Conservation (phyloP, 2,329 filamentous ascomycete genomes). For the Xylaria sp. region DNA sequence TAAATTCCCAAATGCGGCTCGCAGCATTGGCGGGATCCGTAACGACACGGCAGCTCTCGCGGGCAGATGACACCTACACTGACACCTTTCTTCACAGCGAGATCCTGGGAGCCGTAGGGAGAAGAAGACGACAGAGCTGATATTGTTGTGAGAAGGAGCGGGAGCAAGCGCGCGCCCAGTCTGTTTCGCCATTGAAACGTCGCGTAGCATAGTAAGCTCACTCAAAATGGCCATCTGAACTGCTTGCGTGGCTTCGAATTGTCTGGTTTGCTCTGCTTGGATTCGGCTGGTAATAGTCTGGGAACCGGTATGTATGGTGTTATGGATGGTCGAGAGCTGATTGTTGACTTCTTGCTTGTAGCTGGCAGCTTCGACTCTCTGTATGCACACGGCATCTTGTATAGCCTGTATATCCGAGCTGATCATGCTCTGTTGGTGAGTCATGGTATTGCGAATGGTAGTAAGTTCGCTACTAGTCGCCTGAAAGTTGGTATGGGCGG, state of each 20-base stretch:
- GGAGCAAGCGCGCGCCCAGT: not conserved
- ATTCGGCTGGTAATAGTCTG: not conserved
- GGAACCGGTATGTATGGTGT: slow-evolving; percentile 1
- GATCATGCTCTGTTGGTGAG: not conserved
- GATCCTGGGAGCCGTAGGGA: slow-evolving; percentile 10
- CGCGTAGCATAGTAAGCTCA: not conserved
- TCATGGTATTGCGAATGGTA: slow-evolving; percentile 7
- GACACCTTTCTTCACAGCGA: not conserved
- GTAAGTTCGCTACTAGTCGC: slow-evolving; percentile 14
- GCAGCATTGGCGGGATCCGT: slow-evolving; percentile 11
- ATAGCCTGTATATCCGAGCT: not conserved
- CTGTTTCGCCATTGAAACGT: not conserved
- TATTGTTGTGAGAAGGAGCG: not conserved
- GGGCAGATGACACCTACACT: slow-evolving; percentile 18
- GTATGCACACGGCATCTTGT: not conserved
- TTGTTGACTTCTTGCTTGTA: not conserved
- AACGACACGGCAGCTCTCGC: slow-evolving; percentile 2
- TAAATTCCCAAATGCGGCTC: slow-evolving; percentile 15
- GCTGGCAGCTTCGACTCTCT: not conserved
- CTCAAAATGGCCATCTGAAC: slow-evolving; percentile 8
- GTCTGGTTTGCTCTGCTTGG: not conserved
- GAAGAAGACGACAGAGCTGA: not conserved
- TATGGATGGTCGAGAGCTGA: slow-evolving; percentile 14
- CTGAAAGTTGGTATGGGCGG: slow-evolving; percentile 14
- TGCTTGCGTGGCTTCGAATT: slow-evolving; percentile 10